Evolutionary conservation across 2,329 filamentous ascomycete species (phyloP).

Genomic region (Phaeosphaeriaceae sp.): DNA sequence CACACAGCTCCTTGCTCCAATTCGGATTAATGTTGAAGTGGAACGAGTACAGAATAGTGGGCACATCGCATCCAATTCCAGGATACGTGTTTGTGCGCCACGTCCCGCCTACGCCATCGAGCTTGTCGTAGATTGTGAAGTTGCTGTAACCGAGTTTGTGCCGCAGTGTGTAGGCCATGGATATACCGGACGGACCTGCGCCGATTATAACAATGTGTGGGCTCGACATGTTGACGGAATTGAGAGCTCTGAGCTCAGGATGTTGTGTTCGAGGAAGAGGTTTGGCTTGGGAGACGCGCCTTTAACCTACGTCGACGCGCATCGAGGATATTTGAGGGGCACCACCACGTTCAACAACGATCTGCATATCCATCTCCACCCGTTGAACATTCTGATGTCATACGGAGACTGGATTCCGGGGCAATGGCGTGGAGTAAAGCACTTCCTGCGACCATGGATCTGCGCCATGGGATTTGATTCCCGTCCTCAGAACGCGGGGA

Average conservation of each 20-base stretch:
- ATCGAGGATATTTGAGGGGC: not conserved
- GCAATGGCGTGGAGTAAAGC: not conserved
- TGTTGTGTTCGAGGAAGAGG: not conserved
- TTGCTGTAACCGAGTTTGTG: conserved; percentile 39
- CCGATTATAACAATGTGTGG: conserved; percentile 40
- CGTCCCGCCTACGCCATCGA: conserved; percentile 44
- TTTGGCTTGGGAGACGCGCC: not conserved
- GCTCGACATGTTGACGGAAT: not conserved
- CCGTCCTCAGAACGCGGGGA: not conserved
- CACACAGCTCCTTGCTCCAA: conserved; percentile 54
- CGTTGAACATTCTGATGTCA: not conserved
- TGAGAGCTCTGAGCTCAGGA: not conserved
- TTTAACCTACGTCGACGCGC: too few relatives aligned
- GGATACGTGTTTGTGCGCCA: conserved; percentile 51
- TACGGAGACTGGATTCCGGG: not conserved
- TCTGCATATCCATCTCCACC: not conserved
- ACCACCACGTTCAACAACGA: not conserved
- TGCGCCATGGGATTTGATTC: not conserved
- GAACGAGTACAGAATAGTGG: conserved; percentile 52
- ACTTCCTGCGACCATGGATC: not conserved
- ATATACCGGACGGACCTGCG: conserved; percentile 43
- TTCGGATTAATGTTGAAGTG: conserved; percentile 52
- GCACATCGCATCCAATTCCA: conserved; percentile 41
- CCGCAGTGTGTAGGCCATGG: conserved; percentile 44
- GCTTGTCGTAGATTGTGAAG: conserved; percentile 44